Evolutionary conservation across 2,329 filamentous ascomycete genomes (phyloP), one percentile per base, ranked within the genome.

Genomic region (Chaetomium strumarium): DNA sequence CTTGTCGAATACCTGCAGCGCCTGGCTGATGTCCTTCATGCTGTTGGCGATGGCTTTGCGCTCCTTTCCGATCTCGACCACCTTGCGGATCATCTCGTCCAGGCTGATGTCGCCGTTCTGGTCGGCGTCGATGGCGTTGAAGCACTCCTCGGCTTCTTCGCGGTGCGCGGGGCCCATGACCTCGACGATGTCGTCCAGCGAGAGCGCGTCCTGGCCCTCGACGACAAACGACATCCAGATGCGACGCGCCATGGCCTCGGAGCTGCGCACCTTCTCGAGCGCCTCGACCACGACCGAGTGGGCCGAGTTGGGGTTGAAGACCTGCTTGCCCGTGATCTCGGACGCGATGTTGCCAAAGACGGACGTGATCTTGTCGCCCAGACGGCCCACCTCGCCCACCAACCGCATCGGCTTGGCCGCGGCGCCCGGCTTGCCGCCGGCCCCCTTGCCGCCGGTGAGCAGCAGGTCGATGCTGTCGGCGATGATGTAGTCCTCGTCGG

Each of bases 161-260:
- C 83, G 81, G 62, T 86, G 84, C 6, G 81, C 80, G 0, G 80
- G 73, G 2, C 92, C 92, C 54, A 99, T 84, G 10, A 97, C 92
- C 67, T 97, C 92, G 30, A 84, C 67, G 36, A 99, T 79, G 66
- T 99, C 93, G 5, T 96, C 90, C 9, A 80, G 70, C 60, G 80
- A 88, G 9, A 99, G 76, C 0, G 85, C 75, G 38, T 96, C 89
- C 53, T 84, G 84, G 62, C 90, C 90, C 69, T 97, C 92, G 4
- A 93, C 83, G 1, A 96, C 93, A 66, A 96, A 95, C 1, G 91
- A 96, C 89, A 96, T 95, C 93, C 93, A 97, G 57, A 97, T 85
- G 64, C 93, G 86, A 60, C 83, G 86, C n/a, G 89, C 91, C 53
- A 97, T 74, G n/a, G 93, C 93, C 67, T 97, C 91, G 0, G 90